phyloP scores from a whole-genome alignment of 2,329 filamentous ascomycete genomes.

The Colletotrichum gloeosporioides region DNA sequence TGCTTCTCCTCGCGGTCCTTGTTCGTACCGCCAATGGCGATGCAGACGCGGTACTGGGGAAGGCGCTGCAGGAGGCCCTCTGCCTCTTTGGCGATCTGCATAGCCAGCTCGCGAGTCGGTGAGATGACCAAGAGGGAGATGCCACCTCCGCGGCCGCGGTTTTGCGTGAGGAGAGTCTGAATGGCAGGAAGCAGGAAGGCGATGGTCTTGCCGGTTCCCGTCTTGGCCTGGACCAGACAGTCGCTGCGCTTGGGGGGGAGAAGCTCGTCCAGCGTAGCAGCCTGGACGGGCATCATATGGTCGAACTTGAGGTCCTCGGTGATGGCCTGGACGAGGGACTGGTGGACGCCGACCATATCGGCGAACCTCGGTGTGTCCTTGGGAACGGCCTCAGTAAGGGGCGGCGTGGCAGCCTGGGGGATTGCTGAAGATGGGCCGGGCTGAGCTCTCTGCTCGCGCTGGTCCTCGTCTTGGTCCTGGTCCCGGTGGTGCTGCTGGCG shows the following conservation, averaged over 20 bases:
- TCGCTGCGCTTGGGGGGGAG: slow-evolving; percentile 50
- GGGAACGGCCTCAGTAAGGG: slow-evolving; percentile 42
- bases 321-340: slow-evolving; percentile 52
- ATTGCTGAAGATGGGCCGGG: background rate
- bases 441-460: background rate
- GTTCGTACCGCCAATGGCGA: slow-evolving; percentile 82
- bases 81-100: slow-evolving; percentile 76
- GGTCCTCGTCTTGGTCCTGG: background rate
- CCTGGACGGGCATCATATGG: slow-evolving; percentile 61
- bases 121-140: slow-evolving; percentile 71
- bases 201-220: slow-evolving; percentile 85
- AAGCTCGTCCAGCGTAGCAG: slow-evolving; percentile 53
- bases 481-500: background rate
- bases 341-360: slow-evolving; percentile 49
- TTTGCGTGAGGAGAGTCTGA: slow-evolving; percentile 69
- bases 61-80: slow-evolving; percentile 73
- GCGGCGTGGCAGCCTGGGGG: slow-evolving; percentile 30
- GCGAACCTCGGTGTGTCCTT: slow-evolving; percentile 51
- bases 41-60: slow-evolving; percentile 75
- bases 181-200: slow-evolving; percentile 86
- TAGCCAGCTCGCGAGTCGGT: slow-evolving; percentile 73
- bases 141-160: slow-evolving; percentile 36
- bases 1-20: slow-evolving; percentile 74
- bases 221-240: slow-evolving; percentile 81
- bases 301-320: slow-evolving; percentile 54